A percentile compares a stretch with the other conserved stretches of the same genome.
These are phyloP conservation scores for Aspergillus sojae DNA, from an alignment of 2,329 filamentous ascomycete genomes.

Conservation along the genomic window DNA sequence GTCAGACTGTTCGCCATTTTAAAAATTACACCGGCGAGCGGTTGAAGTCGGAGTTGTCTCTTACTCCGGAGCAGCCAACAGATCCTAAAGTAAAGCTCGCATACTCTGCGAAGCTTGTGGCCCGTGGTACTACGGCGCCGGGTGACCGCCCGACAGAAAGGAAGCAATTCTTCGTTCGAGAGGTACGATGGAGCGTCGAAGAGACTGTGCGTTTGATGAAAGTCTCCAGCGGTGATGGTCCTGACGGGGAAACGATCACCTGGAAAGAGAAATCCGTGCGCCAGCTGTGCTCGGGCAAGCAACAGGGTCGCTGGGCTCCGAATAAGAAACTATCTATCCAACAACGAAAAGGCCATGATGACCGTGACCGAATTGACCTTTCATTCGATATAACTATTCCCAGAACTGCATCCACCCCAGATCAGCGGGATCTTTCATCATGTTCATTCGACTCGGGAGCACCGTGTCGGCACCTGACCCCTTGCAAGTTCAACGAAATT, in stretches of 20 bases:
- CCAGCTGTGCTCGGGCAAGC: background rate
- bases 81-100: background rate
- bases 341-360: background rate
- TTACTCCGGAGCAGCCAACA: background rate
- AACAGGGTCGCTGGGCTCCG: background rate
- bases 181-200: background rate
- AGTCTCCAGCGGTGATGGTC: background rate
- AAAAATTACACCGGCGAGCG: background rate
- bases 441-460: background rate
- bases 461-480: background rate
- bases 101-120: background rate
- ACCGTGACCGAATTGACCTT: background rate
- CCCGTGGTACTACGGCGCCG: background rate
- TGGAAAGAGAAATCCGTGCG: background rate
- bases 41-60: background rate
- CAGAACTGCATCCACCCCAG: background rate
- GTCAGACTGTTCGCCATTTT: background rate
- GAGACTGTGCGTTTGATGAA: background rate
- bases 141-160: background rate
- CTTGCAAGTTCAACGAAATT: background rate
- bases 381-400: background rate
- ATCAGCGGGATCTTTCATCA: background rate
- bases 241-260: background rate
- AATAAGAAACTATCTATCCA: background rate
- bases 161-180: background rate